Conservation (phyloP, 306 rosid genomes). For the Datisca glomerata region DNA sequence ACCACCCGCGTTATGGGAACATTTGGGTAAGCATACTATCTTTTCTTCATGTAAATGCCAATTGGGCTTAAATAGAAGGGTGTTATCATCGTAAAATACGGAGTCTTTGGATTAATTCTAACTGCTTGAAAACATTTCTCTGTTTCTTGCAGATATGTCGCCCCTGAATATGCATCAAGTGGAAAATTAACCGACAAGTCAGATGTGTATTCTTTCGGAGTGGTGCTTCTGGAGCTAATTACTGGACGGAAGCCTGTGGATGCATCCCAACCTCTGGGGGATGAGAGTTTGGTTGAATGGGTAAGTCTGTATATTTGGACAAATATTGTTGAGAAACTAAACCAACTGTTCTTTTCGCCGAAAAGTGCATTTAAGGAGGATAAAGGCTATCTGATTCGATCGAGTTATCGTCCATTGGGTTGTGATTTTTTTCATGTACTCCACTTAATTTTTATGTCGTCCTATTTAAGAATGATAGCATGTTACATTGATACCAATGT, state of each 20-base stretch:
- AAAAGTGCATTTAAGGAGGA: too few relatives aligned
- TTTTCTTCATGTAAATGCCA: too few relatives aligned
- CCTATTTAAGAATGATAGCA: too few relatives aligned
- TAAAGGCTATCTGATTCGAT: too few relatives aligned
- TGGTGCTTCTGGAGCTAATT: constrained; percentile 83
- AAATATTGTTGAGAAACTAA: not conserved
- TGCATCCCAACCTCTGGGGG: constrained; percentile 68
- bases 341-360: not conserved
- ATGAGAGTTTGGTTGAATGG: constrained; percentile 93
- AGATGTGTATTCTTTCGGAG: constrained; percentile 87
- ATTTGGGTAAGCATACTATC: constrained; percentile 56
- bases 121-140: not conserved
- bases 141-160: constrained; percentile 48
- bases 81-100: too few relatives aligned
- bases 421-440: too few relatives aligned
- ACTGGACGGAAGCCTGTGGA: constrained; percentile 92
- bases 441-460: too few relatives aligned
- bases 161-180: constrained; percentile 95
- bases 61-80: too few relatives aligned
- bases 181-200: constrained; percentile 87
- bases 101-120: too few relatives aligned
- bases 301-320: constrained; percentile 25
- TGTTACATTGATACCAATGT: too few relatives aligned
- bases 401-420: too few relatives aligned
- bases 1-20: constrained; percentile 92